Conservation (phyloP, 2,329 filamentous ascomycete species). For the Cryphonectria japonica region DNA sequence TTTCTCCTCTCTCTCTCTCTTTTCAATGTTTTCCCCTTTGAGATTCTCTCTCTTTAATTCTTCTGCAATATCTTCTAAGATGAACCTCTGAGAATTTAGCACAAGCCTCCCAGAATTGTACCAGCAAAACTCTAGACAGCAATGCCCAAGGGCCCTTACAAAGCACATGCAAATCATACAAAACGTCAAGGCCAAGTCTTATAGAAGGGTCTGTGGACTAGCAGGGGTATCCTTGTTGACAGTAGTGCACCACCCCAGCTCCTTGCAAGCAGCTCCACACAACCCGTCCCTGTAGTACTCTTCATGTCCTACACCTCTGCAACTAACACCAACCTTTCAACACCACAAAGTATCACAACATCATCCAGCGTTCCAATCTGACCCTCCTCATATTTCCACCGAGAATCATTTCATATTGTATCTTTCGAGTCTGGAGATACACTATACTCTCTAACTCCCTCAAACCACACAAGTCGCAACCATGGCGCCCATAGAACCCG, state of each 20-base stretch:
- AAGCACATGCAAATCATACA: not conserved
- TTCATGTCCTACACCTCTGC: not conserved
- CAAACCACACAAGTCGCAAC: slow-evolving; percentile 8
- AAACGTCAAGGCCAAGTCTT: not conserved
- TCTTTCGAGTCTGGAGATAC: not conserved
- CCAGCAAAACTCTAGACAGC: not conserved
- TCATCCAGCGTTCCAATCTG: not conserved
- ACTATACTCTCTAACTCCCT: no score
- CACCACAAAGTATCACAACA: not conserved
- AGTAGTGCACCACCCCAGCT: not conserved
- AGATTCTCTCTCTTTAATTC: no score
- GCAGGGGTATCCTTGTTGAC: not conserved
- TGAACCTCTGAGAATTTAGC: no score
- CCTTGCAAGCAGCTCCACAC: not conserved
- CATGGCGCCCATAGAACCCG: slow-evolving; percentile 36
- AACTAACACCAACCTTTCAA: not conserved
- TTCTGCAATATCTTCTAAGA: no score
- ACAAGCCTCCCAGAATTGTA: not conserved
- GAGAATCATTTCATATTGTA: not conserved
- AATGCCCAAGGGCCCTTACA: not conserved
- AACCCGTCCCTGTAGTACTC: not conserved
- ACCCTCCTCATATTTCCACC: not conserved
- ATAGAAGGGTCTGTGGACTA: not conserved
- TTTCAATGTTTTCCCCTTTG: not conserved
- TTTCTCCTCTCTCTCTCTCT: no score